Base-by-base conservation (phyloP, 2,329 filamentous ascomycete genomes). In the Periconia sp. region DNA sequence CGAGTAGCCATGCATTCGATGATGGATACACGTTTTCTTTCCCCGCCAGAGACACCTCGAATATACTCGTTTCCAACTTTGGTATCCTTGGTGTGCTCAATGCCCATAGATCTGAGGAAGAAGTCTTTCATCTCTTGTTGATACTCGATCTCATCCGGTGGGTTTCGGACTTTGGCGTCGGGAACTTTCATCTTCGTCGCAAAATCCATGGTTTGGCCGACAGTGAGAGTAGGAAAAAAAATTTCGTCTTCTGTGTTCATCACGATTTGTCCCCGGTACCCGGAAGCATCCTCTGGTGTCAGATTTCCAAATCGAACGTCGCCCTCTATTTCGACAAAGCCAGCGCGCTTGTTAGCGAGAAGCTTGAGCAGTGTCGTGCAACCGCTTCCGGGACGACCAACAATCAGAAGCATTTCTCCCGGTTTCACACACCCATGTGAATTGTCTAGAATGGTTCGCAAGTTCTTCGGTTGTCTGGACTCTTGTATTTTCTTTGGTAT, bases 1-100 rank as follows among this genome's bases (percentile, higher is more conserved):
- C 75, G 57, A 86, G 79, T 64, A 3, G 90, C 75, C 57, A 86
- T 80, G 64, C 88, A 88, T 71, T 92, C 89, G 1, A 87, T 88
- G 54, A 92, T 89, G 31, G 84, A 87, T 3, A 92, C 89, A 63
- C 90, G 83, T 74, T 92, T 91, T 72, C 84, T 79, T 77, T 89
- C 86, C 64, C 87, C 87, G 63, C 86, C 86, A n/a, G 82, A 86
- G 11, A 89, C 86, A 68, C 86, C 87, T 50, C 86, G 84, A 19
- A 89, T 77, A 63, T 85, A 88, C 69, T 89, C 86, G 71, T 89
- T 88, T 45, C 86, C 86, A 80, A 80, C 57, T 88, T 86, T 57
- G 80, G 79, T 73, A 66, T 0, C 23, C 8, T 27, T 27, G 5
- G 23, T 27, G 23, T 88, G 85, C 6, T 57, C 45, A n/a, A 71